Conservation (phyloP, 768 basidiomycete species). For the Lentinula detonsa region DNA sequence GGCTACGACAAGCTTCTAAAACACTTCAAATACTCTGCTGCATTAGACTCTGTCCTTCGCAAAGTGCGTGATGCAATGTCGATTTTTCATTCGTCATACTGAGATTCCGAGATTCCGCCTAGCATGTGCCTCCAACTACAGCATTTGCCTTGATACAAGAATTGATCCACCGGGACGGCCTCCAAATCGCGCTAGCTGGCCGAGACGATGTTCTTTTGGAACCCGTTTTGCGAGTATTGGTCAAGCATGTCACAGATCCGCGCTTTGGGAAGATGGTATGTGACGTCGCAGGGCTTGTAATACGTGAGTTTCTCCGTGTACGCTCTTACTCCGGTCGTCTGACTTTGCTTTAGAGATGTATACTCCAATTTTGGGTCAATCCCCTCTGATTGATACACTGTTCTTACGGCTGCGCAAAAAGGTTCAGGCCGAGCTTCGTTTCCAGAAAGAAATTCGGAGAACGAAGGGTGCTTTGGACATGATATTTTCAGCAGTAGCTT, state of each 20-base stretch:
- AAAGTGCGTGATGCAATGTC: constrained; percentile 44
- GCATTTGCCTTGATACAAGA: constrained; percentile 92
- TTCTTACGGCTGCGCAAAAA: constrained; percentile 80
- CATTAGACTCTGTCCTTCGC: constrained; percentile 84
- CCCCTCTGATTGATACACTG: constrained; percentile 84
- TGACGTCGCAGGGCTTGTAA: constrained; percentile 71
- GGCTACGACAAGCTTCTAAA: constrained; percentile 91
- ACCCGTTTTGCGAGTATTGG: constrained; percentile 80
- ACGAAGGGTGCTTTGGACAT: constrained; percentile 87
- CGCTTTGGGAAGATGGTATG: constrained; percentile 89
- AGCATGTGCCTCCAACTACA: constrained; percentile 82
- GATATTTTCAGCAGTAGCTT: constrained; percentile 60
- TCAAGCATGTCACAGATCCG: constrained; percentile 83
- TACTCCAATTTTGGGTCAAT: constrained; percentile 85
- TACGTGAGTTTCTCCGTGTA: constrained; percentile 51
- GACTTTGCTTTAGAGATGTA: constrained; percentile 70
- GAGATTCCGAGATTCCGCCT: constrained; percentile 4
- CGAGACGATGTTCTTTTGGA: constrained; percentile 93
- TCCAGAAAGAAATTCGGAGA: constrained; percentile 82
- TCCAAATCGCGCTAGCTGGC: constrained; percentile 79
- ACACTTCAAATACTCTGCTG: constrained; percentile 89
- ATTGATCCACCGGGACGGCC: constrained; percentile 85
- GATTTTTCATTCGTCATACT: not conserved
- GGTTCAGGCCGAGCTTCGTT: constrained; percentile 77
- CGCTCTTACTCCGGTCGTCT: constrained; percentile 5